Percentiles rank a stretch among this genome's conserved stretches.
phyloP scores from a whole-genome alignment of 192 early-diverging fungal species.

The Gonapodya prolifera region DNA sequence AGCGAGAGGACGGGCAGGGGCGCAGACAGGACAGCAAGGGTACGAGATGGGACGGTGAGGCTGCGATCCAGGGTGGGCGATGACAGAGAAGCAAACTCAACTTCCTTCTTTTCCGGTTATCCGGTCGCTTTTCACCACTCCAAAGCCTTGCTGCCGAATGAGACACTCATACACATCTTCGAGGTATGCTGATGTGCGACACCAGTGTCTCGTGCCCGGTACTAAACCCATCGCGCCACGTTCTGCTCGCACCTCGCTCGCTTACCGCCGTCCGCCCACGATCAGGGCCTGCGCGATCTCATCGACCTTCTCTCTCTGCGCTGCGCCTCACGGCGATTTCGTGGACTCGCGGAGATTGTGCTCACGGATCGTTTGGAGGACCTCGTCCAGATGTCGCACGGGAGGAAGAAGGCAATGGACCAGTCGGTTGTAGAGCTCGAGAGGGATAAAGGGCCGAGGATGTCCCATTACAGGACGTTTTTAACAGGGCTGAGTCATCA shows the following conservation, averaged over 20 bases:
- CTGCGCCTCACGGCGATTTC: conserved; percentile 10
- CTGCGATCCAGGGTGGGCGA: background rate
- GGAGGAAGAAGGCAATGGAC: background rate
- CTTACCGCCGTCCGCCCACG: too few relatives aligned
- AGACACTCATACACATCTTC: background rate
- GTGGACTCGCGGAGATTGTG: conserved; percentile 19
- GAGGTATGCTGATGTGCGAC: too few relatives aligned
- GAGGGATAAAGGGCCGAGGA: conserved; percentile 16
- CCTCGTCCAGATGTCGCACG: background rate
- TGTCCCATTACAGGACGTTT: conserved; percentile 24
- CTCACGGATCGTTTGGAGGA: conserved; percentile 16
- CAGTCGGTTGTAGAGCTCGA: conserved; percentile 5
- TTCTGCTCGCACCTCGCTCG: too few relatives aligned
- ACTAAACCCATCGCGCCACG: too few relatives aligned
- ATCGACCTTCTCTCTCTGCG: conserved; percentile 17
- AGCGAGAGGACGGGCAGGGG: background rate
- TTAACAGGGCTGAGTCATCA: background rate
- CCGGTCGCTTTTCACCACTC: background rate
- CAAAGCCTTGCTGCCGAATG: background rate
- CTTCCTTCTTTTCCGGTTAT: background rate
- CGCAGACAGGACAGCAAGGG: background rate
- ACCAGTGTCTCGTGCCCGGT: too few relatives aligned
- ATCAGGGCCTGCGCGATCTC: too few relatives aligned
- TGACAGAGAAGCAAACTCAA: background rate
- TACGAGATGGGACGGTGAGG: background rate